Evolutionary conservation across 345 rosid genomes (phyloP), one percentile per base, ranked within the genome.

Genomic region (Murraya paniculata): DNA sequence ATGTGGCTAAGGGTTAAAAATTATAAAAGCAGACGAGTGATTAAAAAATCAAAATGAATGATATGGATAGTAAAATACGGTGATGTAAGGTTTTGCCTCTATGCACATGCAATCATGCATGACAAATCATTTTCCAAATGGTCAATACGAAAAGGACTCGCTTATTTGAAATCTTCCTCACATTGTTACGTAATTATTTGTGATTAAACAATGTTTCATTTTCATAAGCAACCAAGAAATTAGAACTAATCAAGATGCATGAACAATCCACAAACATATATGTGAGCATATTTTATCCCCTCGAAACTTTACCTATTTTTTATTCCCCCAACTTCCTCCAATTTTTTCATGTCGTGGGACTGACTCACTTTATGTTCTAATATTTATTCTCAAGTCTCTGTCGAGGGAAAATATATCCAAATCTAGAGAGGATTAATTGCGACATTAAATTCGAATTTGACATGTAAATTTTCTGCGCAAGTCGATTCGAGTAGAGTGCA

Each of bases 161-260:
- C 67, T 48, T 36, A 18, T 16, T 53, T 53, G 7, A 25, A n/a
- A 31, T 30, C 64, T 72, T 33, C 48, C 45, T 38, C 6, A 30
- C 27, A 27, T 14, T 31, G 19, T 2, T 31, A 21, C 48, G 19
- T 24, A 1, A 9, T 9, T 33, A 57, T 22, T 24, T 36, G 10
- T 18, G 1, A 38, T 22, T 67, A 67, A 45, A 45, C 25, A 27
- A 25, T 0, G 59, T 28, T 48, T 45, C 53, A 11, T 6, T 75
- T 64, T 7, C 45, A 22, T 60, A 10, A 55, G 59, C 56, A 19
- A 57, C n/a, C 31, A n/a, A 53, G 19, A 66, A 64, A 33, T 72
- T 77, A 79, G 61, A 69, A 45, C 5, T 16, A 7, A 41, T 33
- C 14, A n/a, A 25, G 57, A 72, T 84, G 83, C 79, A 71, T 67